Conservation (phyloP, 306 rosid species). For the Begonia peltatifolia region DNA sequence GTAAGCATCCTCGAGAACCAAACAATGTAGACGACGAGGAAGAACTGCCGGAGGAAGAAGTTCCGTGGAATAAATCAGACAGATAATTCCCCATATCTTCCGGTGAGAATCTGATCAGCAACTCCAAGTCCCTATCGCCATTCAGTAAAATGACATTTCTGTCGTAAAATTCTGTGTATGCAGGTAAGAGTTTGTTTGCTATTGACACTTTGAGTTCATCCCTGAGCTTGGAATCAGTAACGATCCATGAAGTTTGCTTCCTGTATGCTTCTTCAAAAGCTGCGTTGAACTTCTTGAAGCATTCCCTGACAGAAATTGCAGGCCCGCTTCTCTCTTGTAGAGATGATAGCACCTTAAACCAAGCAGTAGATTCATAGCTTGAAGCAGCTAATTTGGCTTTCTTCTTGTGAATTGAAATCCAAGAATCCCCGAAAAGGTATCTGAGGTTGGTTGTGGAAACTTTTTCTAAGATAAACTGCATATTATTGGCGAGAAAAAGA, state of each 20-base stretch:
- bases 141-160: conserved; percentile 1
- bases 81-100: conserved; percentile 42
- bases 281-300: conserved; percentile 16
- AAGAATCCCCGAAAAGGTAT: conserved; percentile 20
- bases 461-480: conserved; percentile 30
- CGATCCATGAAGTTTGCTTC: conserved; percentile 36
- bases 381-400: conserved; percentile 23
- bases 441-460: conserved; percentile 18
- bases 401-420: conserved; percentile 25
- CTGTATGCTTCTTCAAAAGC: conserved; percentile 31
- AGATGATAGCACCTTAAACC: conserved; percentile 28
- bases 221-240: conserved; percentile 26
- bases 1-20: neutral
- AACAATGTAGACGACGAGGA: conserved; percentile 1
- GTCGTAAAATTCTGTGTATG: conserved; percentile 21
- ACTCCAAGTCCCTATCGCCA: conserved; percentile 17
- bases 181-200: conserved; percentile 24
- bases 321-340: conserved; percentile 10
- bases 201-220: conserved; percentile 29
- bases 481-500: conserved; percentile 37
- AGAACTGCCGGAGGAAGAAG: conserved; percentile 14
- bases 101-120: conserved; percentile 19
- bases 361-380: conserved; percentile 28
- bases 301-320: conserved; percentile 15
- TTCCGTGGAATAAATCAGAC: conserved; percentile 36